Conservation (phyloP, 257 asterid genomes). For the Voacanga thouarsii region DNA sequence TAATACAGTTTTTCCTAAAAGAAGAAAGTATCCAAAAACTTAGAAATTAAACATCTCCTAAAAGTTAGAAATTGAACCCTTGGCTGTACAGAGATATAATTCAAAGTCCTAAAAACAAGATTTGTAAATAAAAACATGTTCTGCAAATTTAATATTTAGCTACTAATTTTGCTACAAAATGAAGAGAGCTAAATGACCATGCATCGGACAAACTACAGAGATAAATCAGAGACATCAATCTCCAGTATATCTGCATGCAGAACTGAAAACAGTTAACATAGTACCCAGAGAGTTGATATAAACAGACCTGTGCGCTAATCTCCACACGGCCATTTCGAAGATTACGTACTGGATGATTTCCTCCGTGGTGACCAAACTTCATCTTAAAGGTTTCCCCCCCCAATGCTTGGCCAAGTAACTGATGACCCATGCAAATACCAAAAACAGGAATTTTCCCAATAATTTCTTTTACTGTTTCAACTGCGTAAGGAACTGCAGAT, state of each 20-base stretch:
- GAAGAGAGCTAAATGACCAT: conserved; percentile 5
- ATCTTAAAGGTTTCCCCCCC: conserved; percentile 96
- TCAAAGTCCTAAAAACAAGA: too few species aligned
- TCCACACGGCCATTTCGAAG: conserved; percentile 71
- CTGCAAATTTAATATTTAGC: too few species aligned
- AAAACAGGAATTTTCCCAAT: conserved; percentile 81
- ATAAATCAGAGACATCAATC: neutral
- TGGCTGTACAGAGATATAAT: too few species aligned
- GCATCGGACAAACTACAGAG: neutral
- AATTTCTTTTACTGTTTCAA: conserved; percentile 71
- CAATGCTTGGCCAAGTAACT: conserved; percentile 93
- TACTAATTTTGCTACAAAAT: too few species aligned
- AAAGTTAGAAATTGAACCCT: neutral
- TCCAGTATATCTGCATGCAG: neutral
- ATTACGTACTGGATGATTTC: conserved; percentile 94
- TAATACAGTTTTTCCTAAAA: neutral
- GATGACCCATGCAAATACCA: conserved; percentile 99
- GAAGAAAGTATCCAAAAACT: neutral
- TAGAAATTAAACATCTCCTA: neutral
- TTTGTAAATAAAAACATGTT: too few species aligned
- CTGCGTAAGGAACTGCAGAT: conserved; percentile 97
- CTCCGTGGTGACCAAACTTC: conserved; percentile 99
- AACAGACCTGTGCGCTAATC: conserved; percentile 89
- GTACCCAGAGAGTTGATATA: neutral
- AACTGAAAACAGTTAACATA: neutral